Conservation (phyloP, 139 green algal species). For the Asterochloris erici region DNA sequence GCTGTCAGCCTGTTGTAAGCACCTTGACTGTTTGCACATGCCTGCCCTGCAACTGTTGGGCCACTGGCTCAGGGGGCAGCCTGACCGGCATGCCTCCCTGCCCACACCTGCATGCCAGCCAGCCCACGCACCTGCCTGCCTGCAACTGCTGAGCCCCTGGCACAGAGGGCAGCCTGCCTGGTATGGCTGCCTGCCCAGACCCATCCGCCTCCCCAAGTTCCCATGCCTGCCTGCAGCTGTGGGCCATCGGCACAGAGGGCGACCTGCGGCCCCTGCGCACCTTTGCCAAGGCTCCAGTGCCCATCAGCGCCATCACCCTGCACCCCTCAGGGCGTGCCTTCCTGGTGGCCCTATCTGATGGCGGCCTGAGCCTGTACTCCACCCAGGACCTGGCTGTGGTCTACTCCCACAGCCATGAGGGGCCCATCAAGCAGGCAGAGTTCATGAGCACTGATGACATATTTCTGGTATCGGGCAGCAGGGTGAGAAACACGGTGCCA, state of each 20-base stretch:
- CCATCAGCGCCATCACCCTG: conserved; percentile 2
- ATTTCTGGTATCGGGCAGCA: not conserved
- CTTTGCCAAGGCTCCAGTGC: conserved; percentile 2
- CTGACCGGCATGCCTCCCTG: no score
- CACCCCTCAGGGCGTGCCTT: conserved; percentile 8
- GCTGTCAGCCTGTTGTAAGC: no score
- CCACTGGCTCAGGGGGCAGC: no score
- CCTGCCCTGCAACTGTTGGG: no score
- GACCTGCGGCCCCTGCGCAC: not conserved
- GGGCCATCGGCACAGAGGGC: not conserved
- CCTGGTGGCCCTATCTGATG: conserved; percentile 3
- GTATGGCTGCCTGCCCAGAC: no score
- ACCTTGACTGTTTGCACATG: no score
- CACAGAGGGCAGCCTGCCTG: no score
- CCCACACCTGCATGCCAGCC: no score
- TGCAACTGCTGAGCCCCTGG: no score
- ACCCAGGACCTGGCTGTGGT: conserved; percentile 2
- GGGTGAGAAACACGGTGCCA: not conserved
- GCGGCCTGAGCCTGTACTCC: conserved; percentile 11
- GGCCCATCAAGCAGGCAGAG: not conserved
- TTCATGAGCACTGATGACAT: conserved; percentile 15
- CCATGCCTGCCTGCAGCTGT: conserved; percentile 5
- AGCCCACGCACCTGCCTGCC: no score
- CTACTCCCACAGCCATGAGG: conserved; percentile 6
- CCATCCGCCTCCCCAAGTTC: no score